Conservation (phyloP, 768 basidiomycete species). For the Asterophora lycoperdoides region DNA sequence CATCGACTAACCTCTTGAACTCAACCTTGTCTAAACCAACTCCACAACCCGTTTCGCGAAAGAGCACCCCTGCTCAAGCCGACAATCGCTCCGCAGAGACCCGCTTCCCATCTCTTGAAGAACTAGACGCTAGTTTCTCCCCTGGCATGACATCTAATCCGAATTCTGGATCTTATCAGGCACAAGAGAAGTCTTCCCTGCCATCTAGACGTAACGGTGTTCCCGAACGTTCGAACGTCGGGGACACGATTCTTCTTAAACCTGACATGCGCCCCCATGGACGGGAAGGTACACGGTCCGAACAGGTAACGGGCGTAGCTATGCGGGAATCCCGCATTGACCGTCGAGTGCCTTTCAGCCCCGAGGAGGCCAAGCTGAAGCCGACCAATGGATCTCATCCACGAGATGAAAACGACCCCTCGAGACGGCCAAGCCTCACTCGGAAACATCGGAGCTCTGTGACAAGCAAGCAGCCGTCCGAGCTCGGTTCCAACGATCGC, state of each 20-base stretch:
- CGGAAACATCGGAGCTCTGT: slow-evolving; percentile 46
- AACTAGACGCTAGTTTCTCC: slow-evolving; percentile 58
- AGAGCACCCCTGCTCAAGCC: slow-evolving; percentile 28
- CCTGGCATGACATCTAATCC: slow-evolving; percentile 18
- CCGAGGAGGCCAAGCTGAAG: slow-evolving; percentile 3
- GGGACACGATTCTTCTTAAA: slow-evolving; percentile 17
- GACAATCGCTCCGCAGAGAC: slow-evolving; percentile 56
- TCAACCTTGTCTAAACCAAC: slow-evolving; percentile 29
- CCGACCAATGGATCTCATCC: neutral
- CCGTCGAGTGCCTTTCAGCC: neutral
- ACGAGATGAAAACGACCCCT: slow-evolving; percentile 1
- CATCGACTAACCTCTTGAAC: slow-evolving; percentile 22
- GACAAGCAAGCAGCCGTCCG: slow-evolving; percentile 37
- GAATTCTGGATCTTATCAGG: slow-evolving; percentile 6
- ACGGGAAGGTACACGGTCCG: slow-evolving; percentile 45
- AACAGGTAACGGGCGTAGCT: slow-evolving; percentile 51
- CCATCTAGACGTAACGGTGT: slow-evolving; percentile 10
- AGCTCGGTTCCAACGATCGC: slow-evolving; percentile 1
- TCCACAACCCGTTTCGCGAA: slow-evolving; percentile 26
- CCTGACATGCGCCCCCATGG: slow-evolving; percentile 19
- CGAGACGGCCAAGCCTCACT: slow-evolving; percentile 40
- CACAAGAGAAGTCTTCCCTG: slow-evolving; percentile 10
- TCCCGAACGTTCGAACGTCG: neutral
- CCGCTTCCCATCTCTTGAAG: slow-evolving; percentile 85
- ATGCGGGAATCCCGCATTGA: slow-evolving; percentile 37